These are phyloP conservation scores for Symmetrospora coprosmae DNA, from an alignment of 768 basidiomycete species.

Conservation along the genomic window DNA sequence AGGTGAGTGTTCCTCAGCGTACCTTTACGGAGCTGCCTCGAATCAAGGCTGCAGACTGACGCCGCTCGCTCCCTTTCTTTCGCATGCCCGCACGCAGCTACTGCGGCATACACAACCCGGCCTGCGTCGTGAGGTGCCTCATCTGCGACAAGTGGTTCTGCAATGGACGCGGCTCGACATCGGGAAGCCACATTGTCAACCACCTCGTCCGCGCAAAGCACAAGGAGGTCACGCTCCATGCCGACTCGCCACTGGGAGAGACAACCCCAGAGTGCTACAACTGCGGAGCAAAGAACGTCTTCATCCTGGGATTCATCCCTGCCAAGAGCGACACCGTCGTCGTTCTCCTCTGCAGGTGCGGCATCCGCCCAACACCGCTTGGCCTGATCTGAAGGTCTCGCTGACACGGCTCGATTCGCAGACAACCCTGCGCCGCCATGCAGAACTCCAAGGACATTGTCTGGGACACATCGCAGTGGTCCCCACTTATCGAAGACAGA, in stretches of 20 bases:
- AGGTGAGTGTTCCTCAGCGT: conserved; percentile 51
- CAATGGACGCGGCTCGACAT: conserved; percentile 94
- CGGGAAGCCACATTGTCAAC: conserved; percentile 88
- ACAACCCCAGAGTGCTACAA: conserved; percentile 98
- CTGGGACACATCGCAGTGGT: conserved; percentile 97
- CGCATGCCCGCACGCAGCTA: conserved; percentile 67
- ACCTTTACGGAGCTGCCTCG: too few relatives aligned
- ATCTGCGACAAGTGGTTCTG: conserved; percentile 94
- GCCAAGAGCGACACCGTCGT: conserved; percentile 99
- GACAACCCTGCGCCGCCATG: conserved; percentile 94
- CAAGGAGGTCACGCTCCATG: conserved; percentile 93
- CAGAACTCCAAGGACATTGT: conserved; percentile 82
- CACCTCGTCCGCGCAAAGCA: conserved; percentile 98
- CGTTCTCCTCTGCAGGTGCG: conserved; percentile 79
- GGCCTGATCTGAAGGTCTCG: background rate
- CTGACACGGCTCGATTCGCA: conserved; percentile 35
- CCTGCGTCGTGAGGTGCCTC: conserved; percentile 89
- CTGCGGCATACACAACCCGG: conserved; percentile 93
- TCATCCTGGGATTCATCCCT: conserved; percentile 97
- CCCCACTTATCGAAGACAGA: conserved; percentile 93
- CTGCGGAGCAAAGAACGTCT: conserved; percentile 97
- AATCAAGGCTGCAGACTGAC: too few relatives aligned
- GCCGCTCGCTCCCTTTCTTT: too few relatives aligned
- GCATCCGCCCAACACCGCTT: background rate
- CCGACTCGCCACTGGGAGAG: conserved; percentile 87